Conservation (phyloP, 352 stramenopile genomes). For the Phytopythium mirpurense region DNA sequence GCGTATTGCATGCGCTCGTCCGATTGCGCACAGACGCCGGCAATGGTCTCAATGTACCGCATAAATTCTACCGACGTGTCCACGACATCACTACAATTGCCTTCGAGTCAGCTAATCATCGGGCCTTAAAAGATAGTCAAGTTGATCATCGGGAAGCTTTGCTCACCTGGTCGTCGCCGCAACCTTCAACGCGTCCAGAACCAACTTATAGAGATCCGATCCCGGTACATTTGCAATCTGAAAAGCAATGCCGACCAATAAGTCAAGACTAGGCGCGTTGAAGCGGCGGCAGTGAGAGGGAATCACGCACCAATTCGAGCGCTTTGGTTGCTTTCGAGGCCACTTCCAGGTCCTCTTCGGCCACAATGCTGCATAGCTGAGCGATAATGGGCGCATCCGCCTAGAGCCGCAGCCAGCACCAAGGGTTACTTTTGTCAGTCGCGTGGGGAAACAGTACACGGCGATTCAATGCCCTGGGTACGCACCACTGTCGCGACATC, state of each 20-base stretch:
- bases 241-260: constrained; percentile 1
- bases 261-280: too few relatives aligned
- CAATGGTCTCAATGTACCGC: constrained; percentile 71
- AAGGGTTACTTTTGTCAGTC: neutral
- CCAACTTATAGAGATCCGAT: constrained; percentile 33
- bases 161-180: constrained; percentile 46
- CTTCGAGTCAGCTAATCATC: neutral
- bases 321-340: constrained; percentile 53
- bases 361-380: constrained; percentile 47
- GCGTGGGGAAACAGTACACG: too few relatives aligned
- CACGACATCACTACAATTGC: constrained; percentile 20
- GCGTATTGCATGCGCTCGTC: constrained; percentile 61
- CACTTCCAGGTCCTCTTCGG: constrained; percentile 70
- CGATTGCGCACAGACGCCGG: constrained; percentile 48
- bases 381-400: constrained; percentile 41
- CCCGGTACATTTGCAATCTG: constrained; percentile 41
- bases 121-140: neutral
- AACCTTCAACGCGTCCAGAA: constrained; percentile 42
- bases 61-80: constrained; percentile 70
- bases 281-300: too few relatives aligned
- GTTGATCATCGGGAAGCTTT: neutral
- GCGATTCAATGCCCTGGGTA: neutral
- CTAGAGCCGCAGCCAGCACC: constrained; percentile 16
- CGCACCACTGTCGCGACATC: constrained; percentile 50
- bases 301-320: constrained; percentile 58